Conservation (phyloP, 2,329 filamentous ascomycete species). For the Eutypa lata region DNA sequence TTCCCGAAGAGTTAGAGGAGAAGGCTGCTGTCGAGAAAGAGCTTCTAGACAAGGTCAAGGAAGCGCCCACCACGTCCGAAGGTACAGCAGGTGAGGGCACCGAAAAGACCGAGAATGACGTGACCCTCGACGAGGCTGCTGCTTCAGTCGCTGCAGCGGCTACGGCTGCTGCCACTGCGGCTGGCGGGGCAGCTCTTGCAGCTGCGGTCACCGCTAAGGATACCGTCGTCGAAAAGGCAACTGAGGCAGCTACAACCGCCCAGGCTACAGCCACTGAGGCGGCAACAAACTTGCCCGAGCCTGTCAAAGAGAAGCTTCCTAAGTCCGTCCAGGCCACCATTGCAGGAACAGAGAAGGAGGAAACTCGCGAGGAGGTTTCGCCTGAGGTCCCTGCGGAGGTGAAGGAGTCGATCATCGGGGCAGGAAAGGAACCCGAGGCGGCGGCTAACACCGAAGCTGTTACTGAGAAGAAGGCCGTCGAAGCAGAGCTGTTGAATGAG, state of each 20-base stretch:
- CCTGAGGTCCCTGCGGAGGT: slow-evolving; percentile 54
- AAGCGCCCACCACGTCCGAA: slow-evolving; percentile 56
- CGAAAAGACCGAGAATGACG: slow-evolving; percentile 47
- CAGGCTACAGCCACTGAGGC: slow-evolving; percentile 22
- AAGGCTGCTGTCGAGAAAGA: slow-evolving; percentile 71
- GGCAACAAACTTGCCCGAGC: slow-evolving; percentile 49
- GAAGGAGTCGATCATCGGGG: slow-evolving; percentile 54
- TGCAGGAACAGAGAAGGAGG: slow-evolving; percentile 39
- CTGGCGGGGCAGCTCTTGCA: slow-evolving; percentile 31
- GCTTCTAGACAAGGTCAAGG: slow-evolving; percentile 63
- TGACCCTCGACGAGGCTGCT: slow-evolving; percentile 39
- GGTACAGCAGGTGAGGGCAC: slow-evolving; percentile 51
- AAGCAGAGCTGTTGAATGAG: slow-evolving; percentile 69
- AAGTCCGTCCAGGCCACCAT: slow-evolving; percentile 47
- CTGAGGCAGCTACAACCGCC: slow-evolving; percentile 32
- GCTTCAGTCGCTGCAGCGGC: slow-evolving; percentile 41
- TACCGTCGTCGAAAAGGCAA: slow-evolving; percentile 36
- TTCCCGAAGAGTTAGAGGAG: slow-evolving; percentile 63
- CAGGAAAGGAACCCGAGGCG: slow-evolving; percentile 66
- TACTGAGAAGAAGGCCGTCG: slow-evolving; percentile 70
- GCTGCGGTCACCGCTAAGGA: slow-evolving; percentile 38
- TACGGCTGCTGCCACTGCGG: slow-evolving; percentile 40
- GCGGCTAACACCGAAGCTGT: slow-evolving; percentile 66
- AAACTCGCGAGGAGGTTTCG: slow-evolving; percentile 41
- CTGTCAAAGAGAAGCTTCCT: slow-evolving; percentile 51